phyloP scores from a whole-genome alignment of 129 eudicot species.

The Arctium minus region DNA sequence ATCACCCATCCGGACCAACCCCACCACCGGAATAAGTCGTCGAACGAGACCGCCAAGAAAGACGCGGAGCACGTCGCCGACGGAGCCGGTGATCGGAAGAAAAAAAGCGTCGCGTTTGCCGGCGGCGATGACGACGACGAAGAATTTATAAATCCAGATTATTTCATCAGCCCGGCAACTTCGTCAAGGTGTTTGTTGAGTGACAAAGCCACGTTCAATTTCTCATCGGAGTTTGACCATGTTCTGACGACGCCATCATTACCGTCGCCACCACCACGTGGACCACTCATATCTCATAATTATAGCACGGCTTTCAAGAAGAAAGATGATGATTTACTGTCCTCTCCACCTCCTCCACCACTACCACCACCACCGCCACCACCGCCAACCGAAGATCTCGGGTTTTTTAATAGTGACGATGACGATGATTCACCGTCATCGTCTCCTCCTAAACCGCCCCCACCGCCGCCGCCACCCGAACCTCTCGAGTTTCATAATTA shows the following conservation, averaged over 20 bases:
- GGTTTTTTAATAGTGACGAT: neutral
- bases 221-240: slow-evolving; percentile 45
- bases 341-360: slow-evolving; percentile 8
- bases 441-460: slow-evolving; percentile 8
- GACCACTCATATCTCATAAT: neutral
- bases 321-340: slow-evolving; percentile 11
- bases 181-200: slow-evolving; percentile 82
- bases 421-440: slow-evolving; percentile 2
- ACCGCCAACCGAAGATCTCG: neutral
- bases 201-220: slow-evolving; percentile 29
- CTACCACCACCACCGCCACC: slow-evolving; percentile 9
- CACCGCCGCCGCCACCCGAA: neutral
- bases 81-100: slow-evolving; percentile 32
- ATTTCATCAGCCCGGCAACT: slow-evolving; percentile 58
- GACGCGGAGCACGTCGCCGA: neutral
- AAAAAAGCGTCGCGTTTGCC: slow-evolving; percentile 2
- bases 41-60: neutral
- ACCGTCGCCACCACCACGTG: slow-evolving; percentile 8
- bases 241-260: neutral
- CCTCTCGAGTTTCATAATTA: neutral
- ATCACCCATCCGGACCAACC: slow-evolving; percentile 20
- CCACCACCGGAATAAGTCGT: neutral
- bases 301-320: neutral
- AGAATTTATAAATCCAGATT: slow-evolving; percentile 18
- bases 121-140: neutral